A percentile compares a stretch with the other conserved stretches of the same genome.
Conservation (phyloP, 1,284 basidiomycete genomes). For the Austroboletus novae-zelandiae region DNA sequence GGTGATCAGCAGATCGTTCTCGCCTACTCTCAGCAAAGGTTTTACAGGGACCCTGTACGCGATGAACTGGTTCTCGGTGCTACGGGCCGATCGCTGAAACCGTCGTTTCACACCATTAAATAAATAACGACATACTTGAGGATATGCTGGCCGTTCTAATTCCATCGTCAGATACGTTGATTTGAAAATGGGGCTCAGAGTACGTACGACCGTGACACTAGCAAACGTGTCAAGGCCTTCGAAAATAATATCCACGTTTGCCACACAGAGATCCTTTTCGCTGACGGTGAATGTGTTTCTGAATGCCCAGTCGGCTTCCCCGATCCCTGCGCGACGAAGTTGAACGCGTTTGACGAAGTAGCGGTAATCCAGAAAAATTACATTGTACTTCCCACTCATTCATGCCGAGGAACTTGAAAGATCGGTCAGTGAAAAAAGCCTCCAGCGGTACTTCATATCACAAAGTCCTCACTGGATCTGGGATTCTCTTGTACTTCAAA, state of each 20-base stretch:
- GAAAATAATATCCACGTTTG: constrained; percentile 73
- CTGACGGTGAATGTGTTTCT: constrained; percentile 61
- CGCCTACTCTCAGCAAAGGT: constrained; percentile 48
- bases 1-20: constrained; percentile 66
- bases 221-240: constrained; percentile 90
- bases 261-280: constrained; percentile 43
- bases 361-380: constrained; percentile 26
- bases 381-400: constrained; percentile 91
- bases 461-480: constrained; percentile 65
- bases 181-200: neutral
- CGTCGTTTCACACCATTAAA: neutral
- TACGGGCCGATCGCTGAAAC: constrained; percentile 22
- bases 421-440: constrained; percentile 2
- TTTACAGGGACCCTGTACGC: constrained; percentile 63
- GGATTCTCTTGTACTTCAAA: constrained; percentile 64
- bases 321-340: constrained; percentile 61
- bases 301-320: constrained; percentile 86
- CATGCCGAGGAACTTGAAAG: constrained; percentile 61
- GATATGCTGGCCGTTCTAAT: constrained; percentile 68
- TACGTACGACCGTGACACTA: constrained; percentile 59
- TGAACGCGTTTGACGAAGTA: neutral
- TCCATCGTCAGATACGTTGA: neutral
- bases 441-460: neutral
- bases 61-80: constrained; percentile 78
- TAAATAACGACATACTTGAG: constrained; percentile 45